phyloP scores from a whole-genome alignment of 139 green algal species.

The Coelastrella sp. region DNA sequence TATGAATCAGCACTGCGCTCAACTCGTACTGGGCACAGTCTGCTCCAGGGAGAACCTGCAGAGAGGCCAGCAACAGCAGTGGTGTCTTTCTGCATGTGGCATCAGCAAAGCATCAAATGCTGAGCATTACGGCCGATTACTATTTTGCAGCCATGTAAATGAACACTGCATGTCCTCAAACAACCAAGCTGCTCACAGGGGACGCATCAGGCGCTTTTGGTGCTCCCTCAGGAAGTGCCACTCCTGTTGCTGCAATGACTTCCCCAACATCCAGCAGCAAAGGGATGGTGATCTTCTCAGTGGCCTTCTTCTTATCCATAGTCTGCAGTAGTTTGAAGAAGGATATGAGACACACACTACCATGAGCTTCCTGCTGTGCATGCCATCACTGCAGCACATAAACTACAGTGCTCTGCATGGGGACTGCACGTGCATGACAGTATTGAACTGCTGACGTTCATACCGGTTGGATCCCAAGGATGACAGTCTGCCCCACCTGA shows the following conservation, averaged over 20 bases:
- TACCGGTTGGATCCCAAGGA: neutral
- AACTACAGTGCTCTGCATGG: too few species aligned
- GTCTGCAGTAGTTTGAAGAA: slow-evolving; percentile 57
- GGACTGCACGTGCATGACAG: too few species aligned
- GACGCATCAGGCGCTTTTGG: neutral
- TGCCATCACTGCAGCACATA: too few species aligned
- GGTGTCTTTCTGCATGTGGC: neutral
- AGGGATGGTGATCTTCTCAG: slow-evolving; percentile 85
- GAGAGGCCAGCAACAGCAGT: too few species aligned
- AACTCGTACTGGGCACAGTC: slow-evolving; percentile 73
- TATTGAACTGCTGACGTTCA: too few species aligned
- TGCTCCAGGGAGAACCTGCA: neutral
- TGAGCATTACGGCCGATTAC: too few species aligned
- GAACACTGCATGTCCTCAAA: neutral
- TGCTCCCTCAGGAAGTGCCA: neutral
- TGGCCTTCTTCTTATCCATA: slow-evolving; percentile 84
- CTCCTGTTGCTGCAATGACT: slow-evolving; percentile 47
- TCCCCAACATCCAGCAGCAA: slow-evolving; percentile 70
- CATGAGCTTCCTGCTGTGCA: neutral
- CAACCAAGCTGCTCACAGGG: neutral
- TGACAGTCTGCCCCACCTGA: slow-evolving; percentile 54
- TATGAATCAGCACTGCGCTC: slow-evolving; percentile 88
- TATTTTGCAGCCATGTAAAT: too few species aligned
- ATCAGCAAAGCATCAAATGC: neutral
- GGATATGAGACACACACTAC: too few species aligned